Evolutionary conservation across 345 rosid genomes (phyloP).

Genomic region (Garcia nutans): DNA sequence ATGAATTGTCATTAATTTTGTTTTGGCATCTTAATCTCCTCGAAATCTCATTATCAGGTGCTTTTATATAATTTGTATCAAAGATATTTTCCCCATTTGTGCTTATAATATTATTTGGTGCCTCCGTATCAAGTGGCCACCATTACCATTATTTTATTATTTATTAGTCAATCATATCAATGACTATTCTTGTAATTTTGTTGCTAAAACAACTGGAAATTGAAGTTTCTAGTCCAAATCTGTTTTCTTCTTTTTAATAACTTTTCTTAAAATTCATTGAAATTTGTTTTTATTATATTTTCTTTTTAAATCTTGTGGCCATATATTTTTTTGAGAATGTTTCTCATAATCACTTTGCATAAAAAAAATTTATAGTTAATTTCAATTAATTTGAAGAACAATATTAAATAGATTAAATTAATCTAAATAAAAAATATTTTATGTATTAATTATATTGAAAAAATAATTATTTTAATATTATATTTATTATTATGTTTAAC

Average conservation of each 20-base stretch:
- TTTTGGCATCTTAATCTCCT: conserved; percentile 50
- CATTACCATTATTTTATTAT: background rate
- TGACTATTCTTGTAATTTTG: background rate
- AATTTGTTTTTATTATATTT: too few relatives aligned
- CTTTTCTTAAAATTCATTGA: too few relatives aligned
- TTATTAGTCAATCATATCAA: background rate
- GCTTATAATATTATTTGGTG: conserved; percentile 9
- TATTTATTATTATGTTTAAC: too few relatives aligned
- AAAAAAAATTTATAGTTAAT: too few relatives aligned
- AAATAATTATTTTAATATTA: too few relatives aligned
- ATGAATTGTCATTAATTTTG: conserved; percentile 14
- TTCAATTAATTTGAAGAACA: too few relatives aligned
- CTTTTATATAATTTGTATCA: background rate
- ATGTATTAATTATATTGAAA: too few relatives aligned
- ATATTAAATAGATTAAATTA: too few relatives aligned
- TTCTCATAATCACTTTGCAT: too few relatives aligned
- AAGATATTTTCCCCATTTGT: conserved; percentile 27
- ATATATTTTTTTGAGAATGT: too few relatives aligned
- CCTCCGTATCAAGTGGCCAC: conserved; percentile 21
- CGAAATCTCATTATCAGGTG: conserved; percentile 25
- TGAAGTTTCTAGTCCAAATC: background rate
- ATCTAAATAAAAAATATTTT: too few relatives aligned
- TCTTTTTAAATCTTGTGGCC: background rate
- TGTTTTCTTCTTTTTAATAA: background rate
- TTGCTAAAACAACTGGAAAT: conserved; percentile 1